Conservation (phyloP, 352 stramenopile species). For the Phytophthora pistaciae region DNA sequence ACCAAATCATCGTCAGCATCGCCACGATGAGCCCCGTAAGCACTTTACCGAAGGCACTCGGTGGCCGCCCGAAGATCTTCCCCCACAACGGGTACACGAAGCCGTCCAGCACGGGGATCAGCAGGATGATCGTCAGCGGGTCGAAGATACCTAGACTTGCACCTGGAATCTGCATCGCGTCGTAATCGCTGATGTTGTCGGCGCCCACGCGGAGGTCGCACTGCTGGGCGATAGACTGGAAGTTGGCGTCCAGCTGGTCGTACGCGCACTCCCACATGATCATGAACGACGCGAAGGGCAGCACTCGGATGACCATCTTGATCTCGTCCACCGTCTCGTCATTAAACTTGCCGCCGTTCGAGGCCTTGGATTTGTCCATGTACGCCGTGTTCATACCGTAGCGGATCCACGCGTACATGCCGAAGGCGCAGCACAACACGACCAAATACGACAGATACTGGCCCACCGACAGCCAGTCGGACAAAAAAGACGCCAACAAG, state of each 20-base stretch:
- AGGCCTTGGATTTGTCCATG: slow-evolving; percentile 89
- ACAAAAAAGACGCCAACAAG: slow-evolving; percentile 78
- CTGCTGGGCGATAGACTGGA: slow-evolving; percentile 89
- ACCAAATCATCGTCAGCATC: slow-evolving; percentile 88
- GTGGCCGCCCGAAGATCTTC: slow-evolving; percentile 55
- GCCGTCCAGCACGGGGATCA: slow-evolving; percentile 79
- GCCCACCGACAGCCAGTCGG: slow-evolving; percentile 54
- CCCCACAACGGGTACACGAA: slow-evolving; percentile 81
- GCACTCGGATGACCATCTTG: slow-evolving; percentile 86
- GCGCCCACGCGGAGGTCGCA: slow-evolving; percentile 72
- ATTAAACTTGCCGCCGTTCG: slow-evolving; percentile 82
- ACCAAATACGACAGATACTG: slow-evolving; percentile 84
- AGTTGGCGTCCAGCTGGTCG: slow-evolving; percentile 89
- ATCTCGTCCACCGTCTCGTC: slow-evolving; percentile 88
- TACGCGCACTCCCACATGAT: slow-evolving; percentile 92
- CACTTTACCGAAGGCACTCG: slow-evolving; percentile 85
- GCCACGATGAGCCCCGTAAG: slow-evolving; percentile 78
- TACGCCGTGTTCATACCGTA: slow-evolving; percentile 85
- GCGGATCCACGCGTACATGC: slow-evolving; percentile 87
- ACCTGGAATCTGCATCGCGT: slow-evolving; percentile 70
- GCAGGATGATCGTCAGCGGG: slow-evolving; percentile 83
- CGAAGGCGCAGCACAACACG: slow-evolving; percentile 69
- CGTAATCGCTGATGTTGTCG: slow-evolving; percentile 36
- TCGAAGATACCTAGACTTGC: slow-evolving; percentile 89
- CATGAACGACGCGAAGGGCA: slow-evolving; percentile 90